These are phyloP conservation scores for Conoideocrella luteorostrata DNA, from an alignment of 2,329 filamentous ascomycete genomes.

Conservation along the genomic window DNA sequence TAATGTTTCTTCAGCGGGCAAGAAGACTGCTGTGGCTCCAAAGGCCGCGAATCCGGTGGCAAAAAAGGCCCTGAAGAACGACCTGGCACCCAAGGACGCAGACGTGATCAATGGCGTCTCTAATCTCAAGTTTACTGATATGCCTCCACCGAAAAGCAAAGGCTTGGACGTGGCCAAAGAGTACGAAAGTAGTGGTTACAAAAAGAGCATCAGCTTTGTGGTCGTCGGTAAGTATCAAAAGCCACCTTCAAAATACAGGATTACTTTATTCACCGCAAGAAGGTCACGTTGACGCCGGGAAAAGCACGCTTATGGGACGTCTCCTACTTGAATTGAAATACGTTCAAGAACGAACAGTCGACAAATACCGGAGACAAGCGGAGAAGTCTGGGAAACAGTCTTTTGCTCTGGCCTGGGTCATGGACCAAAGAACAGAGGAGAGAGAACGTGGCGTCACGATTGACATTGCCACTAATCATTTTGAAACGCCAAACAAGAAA, in stretches of 20 bases:
- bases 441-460: conserved; percentile 88
- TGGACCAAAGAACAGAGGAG: conserved; percentile 89
- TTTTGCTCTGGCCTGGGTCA: conserved; percentile 93
- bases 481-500: conserved; percentile 77
- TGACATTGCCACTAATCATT: conserved; percentile 91
- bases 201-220: conserved; percentile 82
- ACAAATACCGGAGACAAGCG: conserved; percentile 82
- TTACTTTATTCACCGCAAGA: background rate
- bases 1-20: conserved; percentile 49
- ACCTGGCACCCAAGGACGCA: conserved; percentile 16
- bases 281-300: conserved; percentile 96
- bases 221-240: conserved; percentile 64
- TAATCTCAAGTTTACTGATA: conserved; percentile 40
- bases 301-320: conserved; percentile 97
- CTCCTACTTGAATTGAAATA: conserved; percentile 82
- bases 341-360: conserved; percentile 80
- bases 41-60: conserved; percentile 23
- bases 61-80: conserved; percentile 35
- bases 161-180: conserved; percentile 81
- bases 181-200: conserved; percentile 66
- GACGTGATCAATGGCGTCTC: conserved; percentile 25
- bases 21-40: conserved; percentile 35
- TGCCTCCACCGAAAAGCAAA: conserved; percentile 59
- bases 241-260: background rate
- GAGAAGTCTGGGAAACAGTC: conserved; percentile 90